These are phyloP conservation scores for Capillidium rhysosporum DNA, from an alignment of 371 early-diverging fungal genomes.

Conservation along the genomic window DNA sequence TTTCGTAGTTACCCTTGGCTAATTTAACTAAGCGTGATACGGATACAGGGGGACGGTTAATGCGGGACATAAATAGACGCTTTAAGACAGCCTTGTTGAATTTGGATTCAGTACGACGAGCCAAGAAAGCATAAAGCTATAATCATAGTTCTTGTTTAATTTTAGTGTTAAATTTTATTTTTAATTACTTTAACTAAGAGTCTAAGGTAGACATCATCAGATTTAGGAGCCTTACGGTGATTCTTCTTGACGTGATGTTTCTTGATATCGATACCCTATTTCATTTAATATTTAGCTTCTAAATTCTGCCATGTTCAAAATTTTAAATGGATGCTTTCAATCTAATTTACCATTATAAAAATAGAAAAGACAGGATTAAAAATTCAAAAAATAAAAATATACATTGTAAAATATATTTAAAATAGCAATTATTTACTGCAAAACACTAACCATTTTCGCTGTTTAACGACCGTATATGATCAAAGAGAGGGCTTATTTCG, in stretches of 20 bases:
- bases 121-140: conserved; percentile 93
- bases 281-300: not conserved
- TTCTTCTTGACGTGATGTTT: conserved; percentile 90
- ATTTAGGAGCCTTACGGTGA: conserved; percentile 69
- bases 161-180: not conserved
- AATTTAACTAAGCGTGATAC: conserved; percentile 66
- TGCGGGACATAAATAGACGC: conserved; percentile 94
- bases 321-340: too few relatives aligned
- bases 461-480: too few relatives aligned
- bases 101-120: conserved; percentile 90
- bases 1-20: conserved; percentile 40
- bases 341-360: too few relatives aligned
- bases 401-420: too few relatives aligned
- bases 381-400: too few relatives aligned
- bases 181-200: conserved; percentile 78
- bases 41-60: conserved; percentile 90
- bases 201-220: conserved; percentile 82
- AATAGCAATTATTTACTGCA: too few relatives aligned
- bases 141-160: not conserved
- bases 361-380: too few relatives aligned
- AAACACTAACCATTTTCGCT: too few relatives aligned
- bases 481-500: too few relatives aligned
- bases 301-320: not conserved
- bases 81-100: conserved; percentile 98
- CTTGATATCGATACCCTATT: conserved; percentile 87